A percentile compares a stretch with the other conserved stretches of the same genome.
Conservation (phyloP, 192 early-diverging fungal genomes). For the Entophlyctis luteolus region DNA sequence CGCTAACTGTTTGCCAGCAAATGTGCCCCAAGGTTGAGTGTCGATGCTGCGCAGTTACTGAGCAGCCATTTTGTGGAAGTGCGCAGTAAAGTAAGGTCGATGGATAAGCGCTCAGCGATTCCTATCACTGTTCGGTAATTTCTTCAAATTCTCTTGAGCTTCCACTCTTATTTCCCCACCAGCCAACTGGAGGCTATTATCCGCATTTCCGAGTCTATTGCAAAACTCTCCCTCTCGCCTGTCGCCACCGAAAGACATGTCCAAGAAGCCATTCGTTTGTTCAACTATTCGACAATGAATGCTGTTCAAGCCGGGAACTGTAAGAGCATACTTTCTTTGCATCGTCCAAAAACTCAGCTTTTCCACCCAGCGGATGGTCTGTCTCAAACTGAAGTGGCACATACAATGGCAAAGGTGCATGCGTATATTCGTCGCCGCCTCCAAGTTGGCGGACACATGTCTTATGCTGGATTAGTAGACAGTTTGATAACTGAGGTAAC, state of each 20-base stretch:
- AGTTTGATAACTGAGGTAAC: slow-evolving; percentile 49
- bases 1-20: slow-evolving; percentile 51
- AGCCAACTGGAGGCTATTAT: slow-evolving; percentile 98
- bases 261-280: slow-evolving; percentile 94
- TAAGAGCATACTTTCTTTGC: slow-evolving; percentile 26
- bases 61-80: slow-evolving; percentile 90
- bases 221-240: slow-evolving; percentile 87
- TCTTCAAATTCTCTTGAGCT: neutral
- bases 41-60: slow-evolving; percentile 87
- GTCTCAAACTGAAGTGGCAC: slow-evolving; percentile 66
- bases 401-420: slow-evolving; percentile 77
- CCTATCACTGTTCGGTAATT: slow-evolving; percentile 88
- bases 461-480: slow-evolving; percentile 57
- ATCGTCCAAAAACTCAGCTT: slow-evolving; percentile 8
- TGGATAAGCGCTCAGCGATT: slow-evolving; percentile 72
- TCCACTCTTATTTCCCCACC: neutral
- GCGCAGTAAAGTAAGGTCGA: slow-evolving; percentile 73
- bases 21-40: slow-evolving; percentile 88
- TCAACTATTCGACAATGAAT: slow-evolving; percentile 96
- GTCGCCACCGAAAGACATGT: slow-evolving; percentile 85
- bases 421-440: slow-evolving; percentile 79
- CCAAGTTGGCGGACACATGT: slow-evolving; percentile 74
- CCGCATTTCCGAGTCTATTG: slow-evolving; percentile 95
- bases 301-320: slow-evolving; percentile 86
- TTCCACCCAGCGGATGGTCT: slow-evolving; percentile 67